Evolutionary conservation across 2,329 filamentous ascomycete species (phyloP), one percentile per base, ranked within the genome.

Genomic region (Cephalotrichum gorgonifer): DNA sequence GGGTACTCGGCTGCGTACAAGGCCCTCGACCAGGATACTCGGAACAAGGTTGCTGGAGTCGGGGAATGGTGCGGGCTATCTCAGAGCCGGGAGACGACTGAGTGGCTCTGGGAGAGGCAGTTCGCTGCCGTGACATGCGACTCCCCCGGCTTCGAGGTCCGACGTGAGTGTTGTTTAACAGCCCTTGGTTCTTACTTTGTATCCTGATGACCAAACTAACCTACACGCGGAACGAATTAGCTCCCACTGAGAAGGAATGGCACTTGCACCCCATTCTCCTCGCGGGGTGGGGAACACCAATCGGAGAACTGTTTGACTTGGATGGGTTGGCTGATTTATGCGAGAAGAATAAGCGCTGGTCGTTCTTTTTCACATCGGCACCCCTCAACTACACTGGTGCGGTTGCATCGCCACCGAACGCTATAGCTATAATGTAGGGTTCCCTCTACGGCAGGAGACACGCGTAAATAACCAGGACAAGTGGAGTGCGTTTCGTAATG

Each of bases 1-100:
- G 77, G 76, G 8, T 79, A 72, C 62, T 68, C 68, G 1, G 61
- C 66, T 15, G 69, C 61, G 4, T 71, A 75, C 56, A 59, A 68
- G 5, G 56, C 57, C 7, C 58, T 69, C 2, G 53, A 57, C 1
- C 63, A 64, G 6, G 62, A 72, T 47, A 17, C 9, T 12, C 46
- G 45, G 27, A 38, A 7, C 11, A 28, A 15, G 14, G 33, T 42
- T 8, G 20, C 46, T 28, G 23, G 23, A 4, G 45, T 44, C 7
- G 35, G 44, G 38, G 35, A 52, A 28, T 50, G 48, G 51, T 33
- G 33, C 41, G 60, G 58, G 1, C 30, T 62, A 7, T 52, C 48
- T 17, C 50, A 52, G 8, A 50, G 48, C 39, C 35, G 41, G 42
- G 56, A 57, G 47, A 54, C 44, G 9, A 51, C 54, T 3, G 48